phyloP scores from a whole-genome alignment of 192 early-diverging fungal species.

The Coemansia umbellata region DNA sequence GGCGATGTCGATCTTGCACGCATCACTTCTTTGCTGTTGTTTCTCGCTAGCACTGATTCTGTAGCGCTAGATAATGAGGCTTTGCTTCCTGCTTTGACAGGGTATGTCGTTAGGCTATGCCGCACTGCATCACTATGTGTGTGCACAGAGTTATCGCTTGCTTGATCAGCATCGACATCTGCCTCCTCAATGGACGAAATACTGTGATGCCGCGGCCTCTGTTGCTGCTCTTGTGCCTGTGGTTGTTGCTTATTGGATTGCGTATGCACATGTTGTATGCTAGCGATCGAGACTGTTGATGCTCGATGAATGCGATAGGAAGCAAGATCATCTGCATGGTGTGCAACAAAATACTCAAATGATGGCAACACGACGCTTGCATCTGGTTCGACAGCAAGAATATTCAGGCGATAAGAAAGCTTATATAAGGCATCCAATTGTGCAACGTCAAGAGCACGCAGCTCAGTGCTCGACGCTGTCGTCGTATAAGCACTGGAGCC shows the following conservation, averaged over 20 bases:
- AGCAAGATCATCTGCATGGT: conserved; percentile 12
- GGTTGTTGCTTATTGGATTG: neutral
- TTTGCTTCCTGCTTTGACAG: neutral
- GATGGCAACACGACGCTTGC: conserved; percentile 22
- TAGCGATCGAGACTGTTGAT: conserved; percentile 27
- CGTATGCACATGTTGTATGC: neutral
- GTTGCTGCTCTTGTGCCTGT: neutral
- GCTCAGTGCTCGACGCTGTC: neutral
- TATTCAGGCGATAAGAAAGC: conserved; percentile 37
- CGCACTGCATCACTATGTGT: no score
- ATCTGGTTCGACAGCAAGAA: conserved; percentile 38
- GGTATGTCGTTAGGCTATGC: neutral
- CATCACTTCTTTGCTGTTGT: neutral
- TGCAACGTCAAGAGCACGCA: conserved; percentile 4
- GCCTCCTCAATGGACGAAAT: neutral
- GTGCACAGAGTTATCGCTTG: neutral
- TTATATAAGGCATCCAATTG: conserved; percentile 38
- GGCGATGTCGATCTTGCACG: conserved; percentile 36
- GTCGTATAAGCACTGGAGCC: neutral
- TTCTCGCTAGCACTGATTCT: neutral
- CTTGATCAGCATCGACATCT: neutral
- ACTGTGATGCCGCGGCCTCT: no score
- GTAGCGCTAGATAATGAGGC: neutral
- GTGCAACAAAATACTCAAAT: conserved; percentile 40
- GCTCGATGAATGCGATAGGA: conserved; percentile 33